Percentiles rank a stretch among this genome's conserved stretches.
Evolutionary conservation across 2,329 filamentous ascomycete genomes (phyloP).

Genomic region (Pseudogymnoascus sp.): DNA sequence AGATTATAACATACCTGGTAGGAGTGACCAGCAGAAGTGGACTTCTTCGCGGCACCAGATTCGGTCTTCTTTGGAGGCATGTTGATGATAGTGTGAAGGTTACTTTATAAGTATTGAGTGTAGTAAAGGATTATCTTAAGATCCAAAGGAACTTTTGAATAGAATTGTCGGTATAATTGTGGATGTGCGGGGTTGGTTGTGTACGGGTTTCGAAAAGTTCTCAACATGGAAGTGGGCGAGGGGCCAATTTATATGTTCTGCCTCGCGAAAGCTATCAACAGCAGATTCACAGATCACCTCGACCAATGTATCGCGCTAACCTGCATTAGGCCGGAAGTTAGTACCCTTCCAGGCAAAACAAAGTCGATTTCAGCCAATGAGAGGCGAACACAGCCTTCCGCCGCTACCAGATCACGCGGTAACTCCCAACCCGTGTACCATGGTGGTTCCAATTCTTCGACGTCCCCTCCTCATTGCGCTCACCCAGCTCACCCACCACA

Average conservation of each 20-base stretch:
- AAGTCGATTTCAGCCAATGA: background rate
- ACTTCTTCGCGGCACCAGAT: slow-evolving; percentile 11
- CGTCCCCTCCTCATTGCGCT: slow-evolving; percentile 6
- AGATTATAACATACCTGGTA: slow-evolving; percentile 12
- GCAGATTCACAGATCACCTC: slow-evolving; percentile 9
- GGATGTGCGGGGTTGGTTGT: slow-evolving; percentile 7
- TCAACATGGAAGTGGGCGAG: slow-evolving; percentile 8
- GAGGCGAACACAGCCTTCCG: background rate
- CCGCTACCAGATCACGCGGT: slow-evolving; percentile 8
- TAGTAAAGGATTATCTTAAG: slow-evolving; percentile 2
- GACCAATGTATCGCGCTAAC: background rate
- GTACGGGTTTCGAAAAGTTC: slow-evolving; percentile 9
- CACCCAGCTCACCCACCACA: slow-evolving; percentile 2
- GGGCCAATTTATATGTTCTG: slow-evolving; percentile 6
- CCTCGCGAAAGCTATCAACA: slow-evolving; percentile 4
- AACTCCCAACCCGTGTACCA: background rate
- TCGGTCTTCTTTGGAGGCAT: slow-evolving; percentile 14
- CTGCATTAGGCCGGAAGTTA: background rate
- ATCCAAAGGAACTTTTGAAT: background rate
- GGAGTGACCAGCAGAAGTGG: slow-evolving; percentile 7
- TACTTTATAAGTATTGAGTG: background rate
- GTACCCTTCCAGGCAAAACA: background rate
- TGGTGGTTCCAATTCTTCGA: slow-evolving; percentile 3
- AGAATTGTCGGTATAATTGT: slow-evolving; percentile 7
- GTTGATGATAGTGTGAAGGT: background rate